Evolutionary conservation across 768 basidiomycete species (phyloP).

Genomic region (Crucibulum laeve): DNA sequence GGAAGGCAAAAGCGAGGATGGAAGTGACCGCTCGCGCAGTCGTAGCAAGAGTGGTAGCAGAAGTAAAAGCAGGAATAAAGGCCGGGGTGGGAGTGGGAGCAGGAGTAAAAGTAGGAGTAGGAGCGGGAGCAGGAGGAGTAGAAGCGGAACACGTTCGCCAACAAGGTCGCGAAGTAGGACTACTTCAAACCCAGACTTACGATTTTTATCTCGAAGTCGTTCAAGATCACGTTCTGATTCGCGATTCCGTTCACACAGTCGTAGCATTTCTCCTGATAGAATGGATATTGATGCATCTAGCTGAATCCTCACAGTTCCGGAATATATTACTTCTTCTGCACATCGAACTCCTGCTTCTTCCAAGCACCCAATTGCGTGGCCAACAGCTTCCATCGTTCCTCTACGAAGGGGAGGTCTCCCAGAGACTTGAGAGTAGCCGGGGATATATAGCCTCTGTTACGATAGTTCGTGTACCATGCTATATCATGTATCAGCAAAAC

Average conservation of each 20-base stretch:
- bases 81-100: conserved; percentile 25
- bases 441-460: conserved; percentile 75
- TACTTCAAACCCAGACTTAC: conserved; percentile 42
- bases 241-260: conserved; percentile 47
- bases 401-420: conserved; percentile 49
- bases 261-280: conserved; percentile 54
- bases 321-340: conserved; percentile 34
- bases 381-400: conserved; percentile 67
- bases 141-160: conserved; percentile 19
- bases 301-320: conserved; percentile 8
- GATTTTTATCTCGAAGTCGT: conserved; percentile 65
- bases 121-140: conserved; percentile 27
- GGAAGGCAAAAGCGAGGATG: conserved; percentile 65
- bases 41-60: conserved; percentile 27
- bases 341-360: conserved; percentile 39
- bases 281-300: conserved; percentile 28
- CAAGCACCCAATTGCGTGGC: conserved; percentile 59
- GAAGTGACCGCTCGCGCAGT: conserved; percentile 29
- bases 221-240: conserved; percentile 48
- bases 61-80: conserved; percentile 18
- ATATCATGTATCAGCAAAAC: conserved; percentile 3
- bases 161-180: conserved; percentile 20
- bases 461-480: conserved; percentile 79
- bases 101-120: conserved; percentile 27
- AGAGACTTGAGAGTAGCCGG: conserved; percentile 50